Evolutionary conservation across 2,329 filamentous ascomycete species (phyloP).

Genomic region (Penicillium capsulatum): DNA sequence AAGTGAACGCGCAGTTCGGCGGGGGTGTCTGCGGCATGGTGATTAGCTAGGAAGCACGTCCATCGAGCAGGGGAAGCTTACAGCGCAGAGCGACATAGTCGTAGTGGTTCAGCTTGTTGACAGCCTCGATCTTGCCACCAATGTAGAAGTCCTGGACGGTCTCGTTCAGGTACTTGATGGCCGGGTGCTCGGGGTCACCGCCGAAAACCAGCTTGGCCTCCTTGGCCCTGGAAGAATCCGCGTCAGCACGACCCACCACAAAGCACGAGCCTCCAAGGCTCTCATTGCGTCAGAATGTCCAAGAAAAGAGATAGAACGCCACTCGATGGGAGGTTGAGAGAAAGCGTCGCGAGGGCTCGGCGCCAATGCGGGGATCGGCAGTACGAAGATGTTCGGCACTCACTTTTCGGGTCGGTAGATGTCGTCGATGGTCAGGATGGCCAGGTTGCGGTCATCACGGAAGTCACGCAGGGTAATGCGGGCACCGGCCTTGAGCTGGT

Average conservation of each 20-base stretch:
- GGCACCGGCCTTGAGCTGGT: slow-evolving; percentile 72
- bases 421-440: slow-evolving; percentile 92
- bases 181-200: slow-evolving; percentile 84
- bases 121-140: slow-evolving; percentile 90
- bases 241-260: slow-evolving; percentile 28
- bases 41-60: background rate
- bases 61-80: slow-evolving; percentile 44
- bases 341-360: background rate
- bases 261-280: slow-evolving; percentile 12
- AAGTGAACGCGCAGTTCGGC: slow-evolving; percentile 94
- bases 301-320: background rate
- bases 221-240: slow-evolving; percentile 57
- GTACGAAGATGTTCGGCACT: slow-evolving; percentile 30
- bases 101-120: slow-evolving; percentile 95
- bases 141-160: slow-evolving; percentile 84
- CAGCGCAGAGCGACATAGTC: slow-evolving; percentile 96
- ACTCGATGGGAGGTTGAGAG: background rate
- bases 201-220: slow-evolving; percentile 95
- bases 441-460: slow-evolving; percentile 91
- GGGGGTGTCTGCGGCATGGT: slow-evolving; percentile 65
- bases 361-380: slow-evolving; percentile 5
- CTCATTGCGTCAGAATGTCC: slow-evolving; percentile 11
- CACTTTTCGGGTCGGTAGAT: slow-evolving; percentile 95
- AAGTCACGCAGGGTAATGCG: slow-evolving; percentile 89
- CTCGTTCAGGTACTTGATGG: slow-evolving; percentile 81